phyloP scores from a whole-genome alignment of 2,329 filamentous ascomycete species.

The Fusarium avenaceum region DNA sequence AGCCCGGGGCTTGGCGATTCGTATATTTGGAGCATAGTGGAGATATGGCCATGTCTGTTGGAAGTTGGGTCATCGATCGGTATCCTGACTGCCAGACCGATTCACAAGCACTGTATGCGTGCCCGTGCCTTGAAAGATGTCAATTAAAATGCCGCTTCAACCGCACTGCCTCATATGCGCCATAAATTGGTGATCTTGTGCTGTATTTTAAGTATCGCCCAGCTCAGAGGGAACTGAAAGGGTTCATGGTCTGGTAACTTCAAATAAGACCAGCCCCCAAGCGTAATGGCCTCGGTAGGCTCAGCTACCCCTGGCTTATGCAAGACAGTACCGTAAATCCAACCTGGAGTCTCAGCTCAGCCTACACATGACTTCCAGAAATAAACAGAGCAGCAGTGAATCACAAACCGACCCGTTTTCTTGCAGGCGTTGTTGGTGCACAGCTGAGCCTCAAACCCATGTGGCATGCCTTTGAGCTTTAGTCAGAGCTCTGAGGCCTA shows the following conservation, averaged over 20 bases:
- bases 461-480: slow-evolving; percentile 12
- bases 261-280: not conserved
- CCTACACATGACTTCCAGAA: slow-evolving; percentile 12
- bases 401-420: not conserved
- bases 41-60: slow-evolving; percentile 5
- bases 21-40: slow-evolving; percentile 27
- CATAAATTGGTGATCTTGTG: not conserved
- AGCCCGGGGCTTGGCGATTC: slow-evolving; percentile 33
- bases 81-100: not conserved
- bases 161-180: slow-evolving; percentile 4
- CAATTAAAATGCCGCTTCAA: slow-evolving; percentile 17
- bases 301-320: slow-evolving; percentile 32
- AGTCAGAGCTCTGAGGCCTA: not conserved
- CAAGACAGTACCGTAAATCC: slow-evolving; percentile 5
- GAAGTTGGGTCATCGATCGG: slow-evolving; percentile 39
- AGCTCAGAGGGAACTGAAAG: not conserved
- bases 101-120: slow-evolving; percentile 10
- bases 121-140: slow-evolving; percentile 33
- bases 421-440: not conserved
- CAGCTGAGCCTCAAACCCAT: slow-evolving; percentile 29
- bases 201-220: not conserved
- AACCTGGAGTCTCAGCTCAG: slow-evolving; percentile 25
- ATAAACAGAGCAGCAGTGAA: slow-evolving; percentile 20
- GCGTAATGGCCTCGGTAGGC: slow-evolving; percentile 12
- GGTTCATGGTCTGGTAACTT: not conserved